These are phyloP conservation scores for Cercophora scortea DNA, from an alignment of 495 filamentous ascomycete genomes.

Conservation along the genomic window DNA sequence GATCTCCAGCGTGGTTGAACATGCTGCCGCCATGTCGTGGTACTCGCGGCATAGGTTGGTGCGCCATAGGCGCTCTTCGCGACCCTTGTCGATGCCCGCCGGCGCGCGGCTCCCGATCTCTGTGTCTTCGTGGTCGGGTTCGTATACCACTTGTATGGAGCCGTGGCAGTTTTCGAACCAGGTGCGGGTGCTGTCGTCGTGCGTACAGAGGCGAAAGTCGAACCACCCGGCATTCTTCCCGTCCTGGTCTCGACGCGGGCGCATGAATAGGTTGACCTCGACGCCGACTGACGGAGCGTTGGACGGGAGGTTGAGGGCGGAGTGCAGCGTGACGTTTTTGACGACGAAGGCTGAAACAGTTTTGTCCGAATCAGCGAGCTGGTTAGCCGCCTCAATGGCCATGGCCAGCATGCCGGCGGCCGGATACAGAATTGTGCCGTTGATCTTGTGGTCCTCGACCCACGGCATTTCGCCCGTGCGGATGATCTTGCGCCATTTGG, in stretches of 20 bases:
- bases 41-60: not conserved
- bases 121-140: not conserved
- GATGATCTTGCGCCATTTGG: slow-evolving; percentile 37
- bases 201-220: not conserved
- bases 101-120: not conserved
- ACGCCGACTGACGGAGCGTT: not conserved
- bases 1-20: not conserved
- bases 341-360: not conserved
- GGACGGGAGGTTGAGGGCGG: not conserved
- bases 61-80: not conserved
- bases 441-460: slow-evolving; percentile 36
- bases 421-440: slow-evolving; percentile 39
- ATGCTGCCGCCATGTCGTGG: not conserved
- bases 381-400: slow-evolving; percentile 39
- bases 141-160: not conserved
- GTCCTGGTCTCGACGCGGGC: not conserved
- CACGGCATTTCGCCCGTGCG: slow-evolving; percentile 35
- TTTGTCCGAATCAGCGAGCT: not conserved
- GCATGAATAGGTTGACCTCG: slow-evolving; percentile 3
- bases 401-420: slow-evolving; percentile 46
- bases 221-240: not conserved
- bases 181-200: not conserved
- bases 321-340: not conserved
- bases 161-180: slow-evolving; percentile 2
- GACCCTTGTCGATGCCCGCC: not conserved